Evolutionary conservation across 108 stramenopile genomes (phyloP).

Genomic region (Skeletonema grethae): DNA sequence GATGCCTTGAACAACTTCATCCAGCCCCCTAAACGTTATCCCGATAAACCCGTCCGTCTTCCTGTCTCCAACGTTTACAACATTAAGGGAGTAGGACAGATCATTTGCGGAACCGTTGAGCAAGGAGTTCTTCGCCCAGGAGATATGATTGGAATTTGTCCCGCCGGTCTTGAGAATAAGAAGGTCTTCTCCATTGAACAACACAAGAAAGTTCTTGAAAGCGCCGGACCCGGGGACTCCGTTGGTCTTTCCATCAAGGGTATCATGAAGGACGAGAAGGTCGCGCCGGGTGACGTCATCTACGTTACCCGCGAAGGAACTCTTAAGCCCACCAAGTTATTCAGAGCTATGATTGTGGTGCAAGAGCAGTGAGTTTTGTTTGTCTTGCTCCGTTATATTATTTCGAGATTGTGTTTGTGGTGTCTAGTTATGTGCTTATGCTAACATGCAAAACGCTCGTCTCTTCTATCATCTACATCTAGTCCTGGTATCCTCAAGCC

Average conservation of each 20-base stretch:
- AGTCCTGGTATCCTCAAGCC: slow-evolving; percentile 81
- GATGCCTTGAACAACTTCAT: slow-evolving; percentile 78
- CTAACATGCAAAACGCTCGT: too few species aligned
- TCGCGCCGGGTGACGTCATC: slow-evolving; percentile 77
- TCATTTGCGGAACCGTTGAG: slow-evolving; percentile 78
- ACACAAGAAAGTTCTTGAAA: slow-evolving; percentile 75
- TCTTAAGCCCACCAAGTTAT: slow-evolving; percentile 70
- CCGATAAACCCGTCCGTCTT: slow-evolving; percentile 67
- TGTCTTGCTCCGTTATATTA: too few species aligned
- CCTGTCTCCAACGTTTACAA: slow-evolving; percentile 84
- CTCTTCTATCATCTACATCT: too few species aligned
- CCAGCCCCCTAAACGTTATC: slow-evolving; percentile 59
- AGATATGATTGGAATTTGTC: slow-evolving; percentile 69
- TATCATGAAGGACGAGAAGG: slow-evolving; percentile 82
- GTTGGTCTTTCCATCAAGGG: slow-evolving; percentile 86
- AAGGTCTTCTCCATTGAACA: slow-evolving; percentile 84
- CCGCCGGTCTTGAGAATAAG: slow-evolving; percentile 66
- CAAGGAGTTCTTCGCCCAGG: slow-evolving; percentile 75
- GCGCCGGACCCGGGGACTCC: slow-evolving; percentile 75
- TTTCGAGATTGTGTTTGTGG: too few species aligned
- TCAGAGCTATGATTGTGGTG: slow-evolving; percentile 78
- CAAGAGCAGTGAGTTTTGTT: slow-evolving; percentile 57
- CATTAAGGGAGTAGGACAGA: slow-evolving; percentile 81
- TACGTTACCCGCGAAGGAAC: slow-evolving; percentile 74
- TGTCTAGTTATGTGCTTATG: too few species aligned